phyloP scores from a whole-genome alignment of 208 protist species.

The Naegleria lovaniensis region DNA sequence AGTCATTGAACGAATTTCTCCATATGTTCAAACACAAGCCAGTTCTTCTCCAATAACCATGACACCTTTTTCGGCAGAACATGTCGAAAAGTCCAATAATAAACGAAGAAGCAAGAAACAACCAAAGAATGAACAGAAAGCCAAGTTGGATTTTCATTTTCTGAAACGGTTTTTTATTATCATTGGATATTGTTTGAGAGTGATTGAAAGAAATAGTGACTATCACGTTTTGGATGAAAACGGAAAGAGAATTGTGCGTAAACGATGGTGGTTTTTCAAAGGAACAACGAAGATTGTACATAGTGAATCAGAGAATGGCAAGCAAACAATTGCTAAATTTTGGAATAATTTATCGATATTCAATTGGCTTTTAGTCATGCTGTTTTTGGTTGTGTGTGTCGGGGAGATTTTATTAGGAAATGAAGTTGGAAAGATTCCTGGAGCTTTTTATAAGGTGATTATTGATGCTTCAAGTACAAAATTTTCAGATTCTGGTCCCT shows the following conservation, averaged over 20 bases:
- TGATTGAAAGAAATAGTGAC: background rate
- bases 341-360: background rate
- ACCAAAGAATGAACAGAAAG: background rate
- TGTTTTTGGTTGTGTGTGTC: background rate
- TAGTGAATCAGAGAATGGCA: background rate
- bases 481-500: background rate
- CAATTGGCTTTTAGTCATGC: background rate
- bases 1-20: no score
- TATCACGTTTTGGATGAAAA: background rate
- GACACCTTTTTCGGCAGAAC: no score
- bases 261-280: background rate
- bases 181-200: background rate
- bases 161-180: background rate
- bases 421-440: background rate
- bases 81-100: no score
- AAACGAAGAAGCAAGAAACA: background rate
- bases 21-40: no score
- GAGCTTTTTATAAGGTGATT: background rate
- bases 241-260: background rate
- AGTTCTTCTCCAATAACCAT: no score
- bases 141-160: background rate
- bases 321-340: background rate
- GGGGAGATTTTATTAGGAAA: slow-evolving; percentile 12
- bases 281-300: background rate
- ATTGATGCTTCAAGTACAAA: background rate